These are phyloP conservation scores for Aegilops tauschii DNA, from an alignment of 176 grass and related monocot species.

Conservation along the genomic window DNA sequence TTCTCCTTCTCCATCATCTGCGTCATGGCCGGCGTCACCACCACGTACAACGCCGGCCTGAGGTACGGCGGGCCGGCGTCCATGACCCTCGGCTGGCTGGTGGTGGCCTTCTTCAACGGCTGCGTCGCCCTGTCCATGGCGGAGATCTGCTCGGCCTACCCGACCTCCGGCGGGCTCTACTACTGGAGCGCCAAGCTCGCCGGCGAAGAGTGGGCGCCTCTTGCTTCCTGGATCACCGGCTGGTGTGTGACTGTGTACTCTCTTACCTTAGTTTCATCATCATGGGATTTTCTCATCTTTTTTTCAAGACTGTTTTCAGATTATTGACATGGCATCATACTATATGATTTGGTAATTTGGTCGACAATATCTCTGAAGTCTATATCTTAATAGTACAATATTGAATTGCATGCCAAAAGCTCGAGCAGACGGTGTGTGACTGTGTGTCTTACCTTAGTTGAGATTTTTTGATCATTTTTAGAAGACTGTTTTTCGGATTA, in stretches of 20 bases:
- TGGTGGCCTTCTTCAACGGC: conserved; percentile 44
- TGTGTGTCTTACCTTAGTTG: no score
- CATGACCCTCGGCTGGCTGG: conserved; percentile 53
- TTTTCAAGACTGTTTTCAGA: no score
- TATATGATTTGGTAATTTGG: no score
- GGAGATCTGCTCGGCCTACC: conserved; percentile 83
- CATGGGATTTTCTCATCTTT: no score
- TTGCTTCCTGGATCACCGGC: conserved; percentile 63
- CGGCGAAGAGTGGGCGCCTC: conserved; percentile 53
- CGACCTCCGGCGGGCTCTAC: conserved; percentile 88
- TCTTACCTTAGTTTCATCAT: no score
- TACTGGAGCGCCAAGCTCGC: conserved; percentile 94
- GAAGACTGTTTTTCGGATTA: no score
- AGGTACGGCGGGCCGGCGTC: conserved; percentile 55
- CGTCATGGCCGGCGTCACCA: conserved; percentile 45
- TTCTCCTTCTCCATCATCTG: conserved; percentile 58
- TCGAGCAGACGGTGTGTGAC: no score
- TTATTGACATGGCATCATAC: no score
- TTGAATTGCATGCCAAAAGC: no score
- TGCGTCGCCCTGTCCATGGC: conserved; percentile 74
- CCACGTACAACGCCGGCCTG: conserved; percentile 56
- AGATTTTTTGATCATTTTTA: no score
- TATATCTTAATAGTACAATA: no score
- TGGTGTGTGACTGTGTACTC: neutral
- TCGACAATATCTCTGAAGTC: no score